Evolutionary conservation across 768 basidiomycete genomes (phyloP).

Genomic region (Mycena albidolilacea): DNA sequence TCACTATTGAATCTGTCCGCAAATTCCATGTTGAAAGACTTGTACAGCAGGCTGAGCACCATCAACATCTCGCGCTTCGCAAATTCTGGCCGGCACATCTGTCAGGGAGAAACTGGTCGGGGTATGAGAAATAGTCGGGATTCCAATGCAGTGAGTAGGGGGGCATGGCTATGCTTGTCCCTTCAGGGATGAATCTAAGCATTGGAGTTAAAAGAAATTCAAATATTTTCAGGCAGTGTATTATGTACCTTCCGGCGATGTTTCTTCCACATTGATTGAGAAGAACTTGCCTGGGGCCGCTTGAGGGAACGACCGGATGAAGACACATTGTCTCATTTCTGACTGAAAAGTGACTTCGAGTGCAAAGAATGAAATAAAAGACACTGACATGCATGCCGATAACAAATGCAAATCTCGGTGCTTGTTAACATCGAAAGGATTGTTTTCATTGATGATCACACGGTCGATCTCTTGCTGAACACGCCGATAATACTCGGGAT

Average conservation of each 20-base stretch:
- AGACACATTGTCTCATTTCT: slow-evolving; percentile 68
- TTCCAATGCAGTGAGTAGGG: slow-evolving; percentile 62
- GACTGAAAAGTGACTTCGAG: not conserved
- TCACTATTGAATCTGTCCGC: too few relatives aligned
- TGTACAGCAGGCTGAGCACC: slow-evolving; percentile 53
- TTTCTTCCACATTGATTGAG: slow-evolving; percentile 1
- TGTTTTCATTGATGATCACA: slow-evolving; percentile 40
- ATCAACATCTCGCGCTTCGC: slow-evolving; percentile 53
- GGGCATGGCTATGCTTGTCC: slow-evolving; percentile 60
- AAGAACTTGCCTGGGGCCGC: slow-evolving; percentile 47
- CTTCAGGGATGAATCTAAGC: slow-evolving; percentile 59
- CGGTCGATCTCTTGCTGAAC: slow-evolving; percentile 53
- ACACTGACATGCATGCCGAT: slow-evolving; percentile 53
- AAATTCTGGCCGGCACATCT: slow-evolving; percentile 62
- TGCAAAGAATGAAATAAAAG: not conserved
- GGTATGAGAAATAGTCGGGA: slow-evolving; percentile 62
- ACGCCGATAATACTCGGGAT: slow-evolving; percentile 50
- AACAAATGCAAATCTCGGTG: slow-evolving; percentile 51
- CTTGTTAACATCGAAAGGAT: slow-evolving; percentile 43
- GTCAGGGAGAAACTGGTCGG: slow-evolving; percentile 60
- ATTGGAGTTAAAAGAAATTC: not conserved
- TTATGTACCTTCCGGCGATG: slow-evolving; percentile 10
- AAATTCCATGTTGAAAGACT: slow-evolving; percentile 55
- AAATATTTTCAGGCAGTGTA: too few relatives aligned
- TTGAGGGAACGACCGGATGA: slow-evolving; percentile 63